Evolutionary conservation across 345 rosid species (phyloP).

Genomic region (Populus davidiana): DNA sequence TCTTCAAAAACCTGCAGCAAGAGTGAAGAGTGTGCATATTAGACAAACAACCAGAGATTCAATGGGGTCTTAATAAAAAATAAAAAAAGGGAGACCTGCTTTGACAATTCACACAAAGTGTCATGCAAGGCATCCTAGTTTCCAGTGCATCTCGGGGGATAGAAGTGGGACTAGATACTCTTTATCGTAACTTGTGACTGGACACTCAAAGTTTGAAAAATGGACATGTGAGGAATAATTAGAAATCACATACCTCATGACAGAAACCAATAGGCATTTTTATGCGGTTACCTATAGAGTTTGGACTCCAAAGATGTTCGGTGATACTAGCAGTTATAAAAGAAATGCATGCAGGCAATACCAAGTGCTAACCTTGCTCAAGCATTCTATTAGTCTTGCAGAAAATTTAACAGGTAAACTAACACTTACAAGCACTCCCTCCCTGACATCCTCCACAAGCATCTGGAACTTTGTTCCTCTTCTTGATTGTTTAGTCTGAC

Average conservation of each 20-base stretch:
- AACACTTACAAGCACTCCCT: constrained; percentile 81
- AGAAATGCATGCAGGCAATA: not conserved
- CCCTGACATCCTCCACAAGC: constrained; percentile 90
- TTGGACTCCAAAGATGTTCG: not conserved
- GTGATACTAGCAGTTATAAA: not conserved
- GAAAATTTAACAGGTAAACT: not conserved
- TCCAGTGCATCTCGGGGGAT: not conserved
- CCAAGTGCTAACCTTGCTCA: not conserved
- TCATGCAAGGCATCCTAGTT: not conserved
- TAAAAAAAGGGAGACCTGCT: not conserved
- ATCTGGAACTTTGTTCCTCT: constrained; percentile 70
- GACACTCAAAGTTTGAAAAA: not conserved
- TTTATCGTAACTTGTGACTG: not conserved
- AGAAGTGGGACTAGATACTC: not conserved
- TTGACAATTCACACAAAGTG: not conserved
- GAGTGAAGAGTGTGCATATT: not conserved
- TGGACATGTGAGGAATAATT: not conserved
- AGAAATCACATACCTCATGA: not conserved
- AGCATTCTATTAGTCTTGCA: not conserved
- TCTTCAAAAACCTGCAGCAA: constrained; percentile 80
- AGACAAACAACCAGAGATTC: not conserved
- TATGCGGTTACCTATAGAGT: too few relatives aligned
- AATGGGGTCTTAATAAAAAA: not conserved
- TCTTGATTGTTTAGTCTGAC: constrained; percentile 56
- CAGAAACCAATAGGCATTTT: not conserved